These are phyloP conservation scores for Aspergillus puulaauensis DNA, from an alignment of 2,329 filamentous ascomycete genomes.

Conservation along the genomic window DNA sequence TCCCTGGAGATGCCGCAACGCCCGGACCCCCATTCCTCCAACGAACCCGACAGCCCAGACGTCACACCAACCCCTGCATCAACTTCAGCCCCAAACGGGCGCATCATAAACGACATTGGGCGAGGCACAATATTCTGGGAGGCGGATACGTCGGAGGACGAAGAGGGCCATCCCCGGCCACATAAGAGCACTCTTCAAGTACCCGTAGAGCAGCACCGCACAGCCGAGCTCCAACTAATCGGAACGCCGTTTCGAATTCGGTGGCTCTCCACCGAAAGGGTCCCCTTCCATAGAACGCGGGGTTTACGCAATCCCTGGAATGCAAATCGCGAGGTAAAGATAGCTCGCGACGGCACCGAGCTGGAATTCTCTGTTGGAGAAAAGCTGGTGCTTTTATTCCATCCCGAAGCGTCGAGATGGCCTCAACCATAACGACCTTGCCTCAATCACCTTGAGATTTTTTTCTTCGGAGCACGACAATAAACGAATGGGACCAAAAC, in stretches of 20 bases:
- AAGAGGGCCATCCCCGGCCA: constrained; percentile 30
- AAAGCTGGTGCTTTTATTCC: constrained; percentile 76
- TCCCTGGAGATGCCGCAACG: constrained; percentile 69
- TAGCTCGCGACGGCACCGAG: constrained; percentile 91
- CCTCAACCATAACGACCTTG: not conserved
- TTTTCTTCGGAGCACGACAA: constrained; percentile 1
- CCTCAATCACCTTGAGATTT: not conserved
- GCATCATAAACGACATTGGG: constrained; percentile 88
- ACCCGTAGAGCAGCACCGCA: constrained; percentile 40
- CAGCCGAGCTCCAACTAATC: constrained; percentile 63
- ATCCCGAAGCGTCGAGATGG: constrained; percentile 42
- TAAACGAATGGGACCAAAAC: constrained; percentile 4
- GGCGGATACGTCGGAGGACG: constrained; percentile 59
- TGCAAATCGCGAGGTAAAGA: constrained; percentile 91
- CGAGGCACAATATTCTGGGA: constrained; percentile 99
- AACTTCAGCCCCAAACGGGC: constrained; percentile 73
- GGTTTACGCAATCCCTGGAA: constrained; percentile 93
- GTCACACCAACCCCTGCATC: constrained; percentile 79
- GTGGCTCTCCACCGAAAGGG: constrained; percentile 78
- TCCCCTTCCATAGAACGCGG: constrained; percentile 86
- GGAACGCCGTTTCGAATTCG: constrained; percentile 89
- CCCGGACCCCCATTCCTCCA: constrained; percentile 53
- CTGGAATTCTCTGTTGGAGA: constrained; percentile 79
- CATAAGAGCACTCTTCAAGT: constrained; percentile 51
- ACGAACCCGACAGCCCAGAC: constrained; percentile 67